Evolutionary conservation across 2,329 filamentous ascomycete species (phyloP).

Genomic region (Paramyrothecium sp.): DNA sequence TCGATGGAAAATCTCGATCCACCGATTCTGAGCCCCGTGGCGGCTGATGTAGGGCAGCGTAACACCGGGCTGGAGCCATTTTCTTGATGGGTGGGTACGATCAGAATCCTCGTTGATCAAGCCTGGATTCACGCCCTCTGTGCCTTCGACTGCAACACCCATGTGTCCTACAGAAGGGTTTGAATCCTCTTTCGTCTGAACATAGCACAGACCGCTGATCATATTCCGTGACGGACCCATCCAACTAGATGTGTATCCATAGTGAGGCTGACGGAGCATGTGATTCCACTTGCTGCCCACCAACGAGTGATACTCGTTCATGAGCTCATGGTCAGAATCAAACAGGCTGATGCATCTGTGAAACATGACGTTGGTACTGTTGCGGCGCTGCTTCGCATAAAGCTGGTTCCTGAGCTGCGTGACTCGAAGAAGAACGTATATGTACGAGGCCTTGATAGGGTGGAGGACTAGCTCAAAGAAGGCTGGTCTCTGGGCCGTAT

Average conservation of each 20-base stretch:
- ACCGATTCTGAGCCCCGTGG: slow-evolving; percentile 23
- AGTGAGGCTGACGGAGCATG: slow-evolving; percentile 49
- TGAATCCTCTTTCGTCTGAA: slow-evolving; percentile 47
- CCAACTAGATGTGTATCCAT: slow-evolving; percentile 35
- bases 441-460: slow-evolving; percentile 54
- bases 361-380: slow-evolving; percentile 49
- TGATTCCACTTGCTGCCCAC: slow-evolving; percentile 55
- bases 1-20: slow-evolving; percentile 28
- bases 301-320: slow-evolving; percentile 49
- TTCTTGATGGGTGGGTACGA: slow-evolving; percentile 39
- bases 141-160: slow-evolving; percentile 25
- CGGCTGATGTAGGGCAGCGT: slow-evolving; percentile 25
- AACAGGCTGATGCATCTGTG: slow-evolving; percentile 48
- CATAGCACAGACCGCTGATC: slow-evolving; percentile 51
- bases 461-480: slow-evolving; percentile 62
- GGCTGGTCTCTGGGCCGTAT: slow-evolving; percentile 41
- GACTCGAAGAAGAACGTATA: slow-evolving; percentile 46
- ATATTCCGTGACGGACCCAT: slow-evolving; percentile 49
- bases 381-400: slow-evolving; percentile 53
- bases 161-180: slow-evolving; percentile 39
- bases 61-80: slow-evolving; percentile 25
- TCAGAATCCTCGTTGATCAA: slow-evolving; percentile 52
- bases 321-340: slow-evolving; percentile 48
- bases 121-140: slow-evolving; percentile 25
- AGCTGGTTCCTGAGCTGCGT: slow-evolving; percentile 46